phyloP scores from a whole-genome alignment of 345 rosid species.

The Adansonia digitata region DNA sequence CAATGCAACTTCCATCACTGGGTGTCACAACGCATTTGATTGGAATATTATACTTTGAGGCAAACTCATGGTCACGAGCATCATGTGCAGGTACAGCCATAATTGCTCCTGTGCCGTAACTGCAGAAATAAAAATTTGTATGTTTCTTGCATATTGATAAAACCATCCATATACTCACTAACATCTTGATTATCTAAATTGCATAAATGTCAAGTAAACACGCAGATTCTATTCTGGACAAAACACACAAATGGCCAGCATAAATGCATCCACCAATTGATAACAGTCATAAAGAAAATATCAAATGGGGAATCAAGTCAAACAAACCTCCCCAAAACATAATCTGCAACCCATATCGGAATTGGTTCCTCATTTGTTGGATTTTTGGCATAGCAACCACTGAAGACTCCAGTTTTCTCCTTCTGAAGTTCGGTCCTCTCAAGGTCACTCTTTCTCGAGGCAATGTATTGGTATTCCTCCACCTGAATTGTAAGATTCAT shows the following conservation, averaged over 20 bases:
- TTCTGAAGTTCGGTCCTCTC: slow-evolving; percentile 97
- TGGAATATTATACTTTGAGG: slow-evolving; percentile 66
- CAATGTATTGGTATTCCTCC: slow-evolving; percentile 71
- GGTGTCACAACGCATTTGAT: slow-evolving; percentile 61
- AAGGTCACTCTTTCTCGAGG: slow-evolving; percentile 83
- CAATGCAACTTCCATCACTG: slow-evolving; percentile 34
- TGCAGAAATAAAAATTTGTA: slow-evolving; percentile 25
- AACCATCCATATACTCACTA: neutral
- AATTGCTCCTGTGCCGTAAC: slow-evolving; percentile 97
- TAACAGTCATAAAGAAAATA: neutral
- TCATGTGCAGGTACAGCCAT: slow-evolving; percentile 99
- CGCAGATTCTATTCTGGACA: neutral
- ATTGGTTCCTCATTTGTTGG: slow-evolving; percentile 61
- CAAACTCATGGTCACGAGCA: slow-evolving; percentile 77
- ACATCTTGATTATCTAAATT: neutral
- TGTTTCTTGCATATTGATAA: neutral
- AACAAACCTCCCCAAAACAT: slow-evolving; percentile 66
- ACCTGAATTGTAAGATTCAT: slow-evolving; percentile 42
- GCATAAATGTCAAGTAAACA: neutral
- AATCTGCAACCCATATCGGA: slow-evolving; percentile 15
- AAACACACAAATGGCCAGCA: neutral
- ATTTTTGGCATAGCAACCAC: slow-evolving; percentile 78
- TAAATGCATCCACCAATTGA: slow-evolving; percentile 5
- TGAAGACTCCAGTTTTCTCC: slow-evolving; percentile 86
- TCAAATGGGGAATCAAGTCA: neutral